Conservation (phyloP, 768 basidiomycete genomes). For the Candolleomyces efflorescens region DNA sequence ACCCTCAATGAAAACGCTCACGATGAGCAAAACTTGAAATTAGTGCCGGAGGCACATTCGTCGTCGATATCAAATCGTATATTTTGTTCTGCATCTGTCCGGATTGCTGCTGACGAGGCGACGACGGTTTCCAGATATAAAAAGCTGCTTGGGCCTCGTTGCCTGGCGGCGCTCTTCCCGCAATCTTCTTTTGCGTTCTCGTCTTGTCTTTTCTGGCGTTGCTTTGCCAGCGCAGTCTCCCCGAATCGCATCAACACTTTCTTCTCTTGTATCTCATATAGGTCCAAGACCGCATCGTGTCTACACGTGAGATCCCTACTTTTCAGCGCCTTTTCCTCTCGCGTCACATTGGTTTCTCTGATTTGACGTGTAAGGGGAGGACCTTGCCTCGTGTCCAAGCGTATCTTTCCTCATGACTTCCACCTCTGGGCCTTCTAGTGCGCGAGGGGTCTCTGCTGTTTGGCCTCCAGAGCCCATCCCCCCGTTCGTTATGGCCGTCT, state of each 20-base stretch:
- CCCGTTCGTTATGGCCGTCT: conserved; percentile 37
- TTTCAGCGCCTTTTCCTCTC: conserved; percentile 22
- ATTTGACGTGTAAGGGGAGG: conserved; percentile 18
- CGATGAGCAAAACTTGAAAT: neutral
- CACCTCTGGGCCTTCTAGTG: conserved; percentile 29
- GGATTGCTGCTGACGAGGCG: neutral
- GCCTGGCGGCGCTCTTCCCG: neutral
- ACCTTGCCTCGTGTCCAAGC: conserved; percentile 31
- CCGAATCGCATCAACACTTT: conserved; percentile 3
- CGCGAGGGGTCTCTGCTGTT: conserved; percentile 23
- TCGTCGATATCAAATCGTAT: neutral
- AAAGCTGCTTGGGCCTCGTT: neutral
- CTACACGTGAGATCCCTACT: conserved; percentile 33
- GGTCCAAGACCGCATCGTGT: conserved; percentile 8
- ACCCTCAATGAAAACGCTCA: neutral
- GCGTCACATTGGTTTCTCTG: conserved; percentile 15
- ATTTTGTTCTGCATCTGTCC: neutral
- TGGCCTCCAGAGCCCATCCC: conserved; percentile 50
- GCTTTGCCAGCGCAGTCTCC: conserved; percentile 5
- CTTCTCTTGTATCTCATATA: neutral
- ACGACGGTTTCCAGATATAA: conserved; percentile 3
- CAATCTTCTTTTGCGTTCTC: neutral
- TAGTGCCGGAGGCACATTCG: neutral
- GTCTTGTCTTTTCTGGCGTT: neutral
- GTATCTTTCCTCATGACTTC: conserved; percentile 43